Conservation (phyloP, 2,329 filamentous ascomycete species). For the Aspergillus thermomutatus region DNA sequence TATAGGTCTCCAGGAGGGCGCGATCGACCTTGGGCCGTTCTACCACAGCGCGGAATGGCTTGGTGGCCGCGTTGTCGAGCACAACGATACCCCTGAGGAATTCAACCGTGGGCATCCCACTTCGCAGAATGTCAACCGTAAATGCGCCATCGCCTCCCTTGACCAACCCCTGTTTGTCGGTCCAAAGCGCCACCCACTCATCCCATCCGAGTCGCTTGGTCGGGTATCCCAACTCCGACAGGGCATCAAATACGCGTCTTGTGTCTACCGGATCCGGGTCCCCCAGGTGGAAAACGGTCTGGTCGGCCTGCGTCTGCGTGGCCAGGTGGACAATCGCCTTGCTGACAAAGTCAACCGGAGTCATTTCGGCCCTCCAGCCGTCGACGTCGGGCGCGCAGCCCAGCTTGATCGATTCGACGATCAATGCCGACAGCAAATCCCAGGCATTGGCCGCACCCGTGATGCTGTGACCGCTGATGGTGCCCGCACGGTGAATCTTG, state of each 20-base stretch:
- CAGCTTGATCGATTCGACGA: slow-evolving; percentile 73
- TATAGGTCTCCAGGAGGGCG: slow-evolving; percentile 71
- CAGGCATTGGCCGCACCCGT: slow-evolving; percentile 75
- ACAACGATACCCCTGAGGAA: slow-evolving; percentile 69
- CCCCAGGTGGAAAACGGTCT: slow-evolving; percentile 70
- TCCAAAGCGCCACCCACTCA: slow-evolving; percentile 72
- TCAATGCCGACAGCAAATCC: slow-evolving; percentile 71
- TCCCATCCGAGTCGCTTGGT: slow-evolving; percentile 66
- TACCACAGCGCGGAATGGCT: slow-evolving; percentile 56
- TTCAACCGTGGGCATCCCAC: slow-evolving; percentile 74
- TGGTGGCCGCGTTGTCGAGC: slow-evolving; percentile 67
- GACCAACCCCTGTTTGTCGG: slow-evolving; percentile 61
- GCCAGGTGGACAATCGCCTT: slow-evolving; percentile 68
- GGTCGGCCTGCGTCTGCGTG: slow-evolving; percentile 59
- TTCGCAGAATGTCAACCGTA: slow-evolving; percentile 74
- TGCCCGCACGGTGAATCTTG: slow-evolving; percentile 69
- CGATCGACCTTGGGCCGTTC: slow-evolving; percentile 67
- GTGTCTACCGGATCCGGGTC: slow-evolving; percentile 69
- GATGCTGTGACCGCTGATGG: slow-evolving; percentile 72
- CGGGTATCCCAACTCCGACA: slow-evolving; percentile 66
- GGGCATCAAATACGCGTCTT: slow-evolving; percentile 60
- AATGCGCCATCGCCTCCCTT: slow-evolving; percentile 69
- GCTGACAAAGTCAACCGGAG: slow-evolving; percentile 77
- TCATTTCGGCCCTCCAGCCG: slow-evolving; percentile 79
- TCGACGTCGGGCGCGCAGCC: slow-evolving; percentile 68